Conservation (phyloP, 1,139 yeast genomes). For the Saccharomyces hybrid region DNA sequence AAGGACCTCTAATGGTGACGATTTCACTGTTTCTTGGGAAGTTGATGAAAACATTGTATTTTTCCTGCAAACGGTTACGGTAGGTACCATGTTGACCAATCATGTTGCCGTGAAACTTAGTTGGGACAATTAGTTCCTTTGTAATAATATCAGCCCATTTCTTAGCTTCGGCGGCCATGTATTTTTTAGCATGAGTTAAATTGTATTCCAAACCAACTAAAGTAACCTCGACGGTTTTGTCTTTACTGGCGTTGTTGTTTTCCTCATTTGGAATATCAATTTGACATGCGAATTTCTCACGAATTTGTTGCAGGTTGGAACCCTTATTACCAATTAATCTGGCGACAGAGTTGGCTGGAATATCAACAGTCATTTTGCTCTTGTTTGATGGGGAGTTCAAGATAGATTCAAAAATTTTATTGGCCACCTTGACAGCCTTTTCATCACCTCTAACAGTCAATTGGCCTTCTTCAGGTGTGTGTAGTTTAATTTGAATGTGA, state of each 20-base stretch:
- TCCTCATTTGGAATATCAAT: slow-evolving; percentile 49
- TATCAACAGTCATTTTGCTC: slow-evolving; percentile 40
- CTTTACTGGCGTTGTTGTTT: slow-evolving; percentile 29
- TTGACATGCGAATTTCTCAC: slow-evolving; percentile 72
- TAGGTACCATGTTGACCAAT: slow-evolving; percentile 81
- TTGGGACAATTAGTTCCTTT: slow-evolving; percentile 60
- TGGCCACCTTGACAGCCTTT: slow-evolving; percentile 25
- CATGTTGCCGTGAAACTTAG: slow-evolving; percentile 69
- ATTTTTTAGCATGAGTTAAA: slow-evolving; percentile 64
- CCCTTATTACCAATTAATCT: slow-evolving; percentile 91
- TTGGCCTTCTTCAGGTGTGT: slow-evolving; percentile 24
- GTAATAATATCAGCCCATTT: slow-evolving; percentile 78
- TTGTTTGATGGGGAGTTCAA: slow-evolving; percentile 22
- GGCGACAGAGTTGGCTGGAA: slow-evolving; percentile 63
- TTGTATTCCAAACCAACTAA: slow-evolving; percentile 74
- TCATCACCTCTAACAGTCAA: slow-evolving; percentile 31
- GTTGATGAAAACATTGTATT: slow-evolving; percentile 73
- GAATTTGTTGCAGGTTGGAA: slow-evolving; percentile 55
- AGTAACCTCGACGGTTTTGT: slow-evolving; percentile 47
- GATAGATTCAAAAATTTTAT: slow-evolving; percentile 22
- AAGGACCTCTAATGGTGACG: slow-evolving; percentile 81
- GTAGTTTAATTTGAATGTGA: slow-evolving; percentile 39
- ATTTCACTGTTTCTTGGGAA: slow-evolving; percentile 64
- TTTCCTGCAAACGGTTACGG: slow-evolving; percentile 80
- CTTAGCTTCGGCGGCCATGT: slow-evolving; percentile 53